Conservation (phyloP, 371 early-diverging fungal genomes). For the Mucor lusitanicus region DNA sequence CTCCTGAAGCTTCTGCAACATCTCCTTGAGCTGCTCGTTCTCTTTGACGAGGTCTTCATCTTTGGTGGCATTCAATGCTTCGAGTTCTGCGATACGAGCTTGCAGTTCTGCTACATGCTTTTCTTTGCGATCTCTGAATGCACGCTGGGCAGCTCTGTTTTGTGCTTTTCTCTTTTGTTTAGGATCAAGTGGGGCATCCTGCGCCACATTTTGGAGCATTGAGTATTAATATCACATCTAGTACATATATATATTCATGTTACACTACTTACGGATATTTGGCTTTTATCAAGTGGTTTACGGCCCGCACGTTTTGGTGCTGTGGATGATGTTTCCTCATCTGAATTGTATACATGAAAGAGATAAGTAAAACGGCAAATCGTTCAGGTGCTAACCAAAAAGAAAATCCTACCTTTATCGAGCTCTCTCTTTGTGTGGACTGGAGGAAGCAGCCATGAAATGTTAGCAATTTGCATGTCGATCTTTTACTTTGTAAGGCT, state of each 20-base stretch:
- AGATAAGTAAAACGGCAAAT: neutral
- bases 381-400: neutral
- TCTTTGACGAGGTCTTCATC: conserved; percentile 34
- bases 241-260: neutral
- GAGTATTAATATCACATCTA: neutral
- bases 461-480: neutral
- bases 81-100: conserved; percentile 63
- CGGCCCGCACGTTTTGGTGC: conserved; percentile 41
- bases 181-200: conserved; percentile 30
- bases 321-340: conserved; percentile 15
- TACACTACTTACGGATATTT: conserved; percentile 23
- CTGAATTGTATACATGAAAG: neutral
- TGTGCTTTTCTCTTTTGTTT: conserved; percentile 76
- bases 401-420: conserved; percentile 20
- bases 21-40: conserved; percentile 31
- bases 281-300: conserved; percentile 38
- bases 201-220: neutral
- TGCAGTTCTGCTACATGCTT: conserved; percentile 67
- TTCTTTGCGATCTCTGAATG: conserved; percentile 78
- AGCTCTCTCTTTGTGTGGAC: conserved; percentile 14
- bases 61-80: conserved; percentile 36
- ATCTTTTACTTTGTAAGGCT: neutral
- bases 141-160: conserved; percentile 79
- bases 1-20: conserved; percentile 34
- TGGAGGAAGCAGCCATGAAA: neutral